Percentiles rank a stretch among this genome's conserved stretches.
Evolutionary conservation across 805 yeast genomes (phyloP).

Genomic region (Nakazawaea ambrosiae): DNA sequence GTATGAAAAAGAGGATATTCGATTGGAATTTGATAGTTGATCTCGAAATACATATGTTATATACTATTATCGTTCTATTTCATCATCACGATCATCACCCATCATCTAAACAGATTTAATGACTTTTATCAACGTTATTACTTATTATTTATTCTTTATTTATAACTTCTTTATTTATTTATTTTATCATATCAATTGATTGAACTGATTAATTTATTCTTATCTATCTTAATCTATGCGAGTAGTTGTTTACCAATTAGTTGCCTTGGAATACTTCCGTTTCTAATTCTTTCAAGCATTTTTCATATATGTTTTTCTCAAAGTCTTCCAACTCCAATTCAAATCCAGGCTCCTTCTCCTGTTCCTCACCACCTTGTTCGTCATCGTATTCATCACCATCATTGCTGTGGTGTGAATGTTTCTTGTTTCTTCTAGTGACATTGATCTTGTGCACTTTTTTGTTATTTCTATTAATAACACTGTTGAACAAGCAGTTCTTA

Average conservation of each 20-base stretch:
- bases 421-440: slow-evolving; percentile 16
- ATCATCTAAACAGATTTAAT: too few relatives aligned
- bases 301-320: slow-evolving; percentile 34
- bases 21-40: too few relatives aligned
- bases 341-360: slow-evolving; percentile 16
- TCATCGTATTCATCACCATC: slow-evolving; percentile 4
- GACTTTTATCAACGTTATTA: not conserved
- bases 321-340: slow-evolving; percentile 26
- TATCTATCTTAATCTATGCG: too few relatives aligned
- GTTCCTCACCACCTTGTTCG: not conserved
- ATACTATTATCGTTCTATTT: not conserved
- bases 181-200: slow-evolving; percentile 5
- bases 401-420: too few relatives aligned
- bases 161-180: not conserved
- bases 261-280: slow-evolving; percentile 29
- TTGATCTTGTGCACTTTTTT: slow-evolving; percentile 27
- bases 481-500: slow-evolving; percentile 35
- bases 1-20: too few relatives aligned
- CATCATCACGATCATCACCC: not conserved
- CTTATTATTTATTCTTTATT: slow-evolving; percentile 1
- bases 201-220: too few relatives aligned
- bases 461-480: slow-evolving; percentile 45
- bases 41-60: not conserved
- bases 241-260: too few relatives aligned
- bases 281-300: slow-evolving; percentile 36